These are phyloP conservation scores for Pseudocercospora crystallina DNA, from an alignment of 2,329 filamentous ascomycete species.

Conservation along the genomic window DNA sequence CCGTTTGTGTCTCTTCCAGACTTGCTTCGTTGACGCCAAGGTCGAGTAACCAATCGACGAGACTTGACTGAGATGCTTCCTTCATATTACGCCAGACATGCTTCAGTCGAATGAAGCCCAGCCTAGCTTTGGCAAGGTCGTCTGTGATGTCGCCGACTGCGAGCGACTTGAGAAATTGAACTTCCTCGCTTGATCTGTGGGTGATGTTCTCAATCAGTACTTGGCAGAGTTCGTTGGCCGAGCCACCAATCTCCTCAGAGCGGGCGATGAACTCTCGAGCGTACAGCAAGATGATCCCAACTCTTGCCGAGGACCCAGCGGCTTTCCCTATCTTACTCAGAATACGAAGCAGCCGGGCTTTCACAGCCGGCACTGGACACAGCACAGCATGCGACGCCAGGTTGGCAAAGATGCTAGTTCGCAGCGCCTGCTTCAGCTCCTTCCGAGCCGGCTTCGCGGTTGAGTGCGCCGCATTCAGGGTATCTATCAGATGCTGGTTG, in stretches of 20 bases:
- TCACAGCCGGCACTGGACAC: constrained; percentile 68
- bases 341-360: constrained; percentile 68
- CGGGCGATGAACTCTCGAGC: constrained; percentile 68
- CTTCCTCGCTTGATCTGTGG: constrained; percentile 58
- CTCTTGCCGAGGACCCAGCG: constrained; percentile 66
- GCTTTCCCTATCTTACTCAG: constrained; percentile 72
- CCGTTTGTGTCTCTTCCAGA: constrained; percentile 44
- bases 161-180: constrained; percentile 54
- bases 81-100: constrained; percentile 74
- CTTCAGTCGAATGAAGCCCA: constrained; percentile 68
- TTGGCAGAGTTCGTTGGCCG: constrained; percentile 54
- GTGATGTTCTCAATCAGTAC: constrained; percentile 55
- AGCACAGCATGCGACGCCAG: constrained; percentile 69
- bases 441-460: constrained; percentile 19
- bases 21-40: constrained; percentile 43
- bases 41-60: constrained; percentile 64
- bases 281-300: constrained; percentile 72
- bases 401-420: constrained; percentile 67
- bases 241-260: constrained; percentile 49
- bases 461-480: constrained; percentile 50
- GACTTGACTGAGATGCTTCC: constrained; percentile 57
- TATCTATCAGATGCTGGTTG: constrained; percentile 59
- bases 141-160: constrained; percentile 45
- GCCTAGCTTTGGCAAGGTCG: constrained; percentile 44
- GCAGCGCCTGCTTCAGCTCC: constrained; percentile 60